Percentiles rank a stretch among this genome's conserved stretches.
Evolutionary conservation across 768 basidiomycete species (phyloP).

Genomic region (Macrocybe gigantea): DNA sequence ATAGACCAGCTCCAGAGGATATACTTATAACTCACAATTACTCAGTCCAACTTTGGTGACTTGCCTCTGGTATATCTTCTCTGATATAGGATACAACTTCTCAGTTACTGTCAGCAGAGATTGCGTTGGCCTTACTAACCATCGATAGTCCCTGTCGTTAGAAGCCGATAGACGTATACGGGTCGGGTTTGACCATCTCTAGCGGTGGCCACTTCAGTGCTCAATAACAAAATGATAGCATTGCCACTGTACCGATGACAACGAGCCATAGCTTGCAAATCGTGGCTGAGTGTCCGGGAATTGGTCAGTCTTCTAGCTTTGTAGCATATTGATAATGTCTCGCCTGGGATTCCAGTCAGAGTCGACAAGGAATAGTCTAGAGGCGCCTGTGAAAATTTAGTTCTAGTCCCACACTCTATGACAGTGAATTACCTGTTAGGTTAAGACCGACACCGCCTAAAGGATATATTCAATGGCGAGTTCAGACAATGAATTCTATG

Average conservation of each 20-base stretch:
- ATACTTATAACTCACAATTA: constrained; percentile 51
- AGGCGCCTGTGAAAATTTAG: constrained; percentile 45
- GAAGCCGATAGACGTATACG: constrained; percentile 84
- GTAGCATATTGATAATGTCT: not conserved
- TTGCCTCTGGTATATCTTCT: constrained; percentile 92
- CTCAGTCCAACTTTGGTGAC: constrained; percentile 91
- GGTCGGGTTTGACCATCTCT: constrained; percentile 93
- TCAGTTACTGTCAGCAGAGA: not conserved
- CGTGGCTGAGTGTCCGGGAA: constrained; percentile 47
- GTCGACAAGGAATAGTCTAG: constrained; percentile 80
- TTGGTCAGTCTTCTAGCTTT: not conserved
- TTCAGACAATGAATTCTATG: not conserved
- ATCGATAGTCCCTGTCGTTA: constrained; percentile 88
- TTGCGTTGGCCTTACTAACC: constrained; percentile 33
- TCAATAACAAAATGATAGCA: not conserved
- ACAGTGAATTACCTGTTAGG: constrained; percentile 56
- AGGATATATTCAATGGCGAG: not conserved
- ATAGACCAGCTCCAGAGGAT: not conserved
- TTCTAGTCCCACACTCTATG: not conserved
- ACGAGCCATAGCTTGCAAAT: constrained; percentile 95
- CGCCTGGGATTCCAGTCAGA: constrained; percentile 94
- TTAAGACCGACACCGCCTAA: constrained; percentile 91
- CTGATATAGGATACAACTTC: constrained; percentile 25
- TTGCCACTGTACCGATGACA: constrained; percentile 68
- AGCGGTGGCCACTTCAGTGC: constrained; percentile 2